phyloP scores from a whole-genome alignment of 1,139 yeast genomes.

The Magnusiomyces ingens region DNA sequence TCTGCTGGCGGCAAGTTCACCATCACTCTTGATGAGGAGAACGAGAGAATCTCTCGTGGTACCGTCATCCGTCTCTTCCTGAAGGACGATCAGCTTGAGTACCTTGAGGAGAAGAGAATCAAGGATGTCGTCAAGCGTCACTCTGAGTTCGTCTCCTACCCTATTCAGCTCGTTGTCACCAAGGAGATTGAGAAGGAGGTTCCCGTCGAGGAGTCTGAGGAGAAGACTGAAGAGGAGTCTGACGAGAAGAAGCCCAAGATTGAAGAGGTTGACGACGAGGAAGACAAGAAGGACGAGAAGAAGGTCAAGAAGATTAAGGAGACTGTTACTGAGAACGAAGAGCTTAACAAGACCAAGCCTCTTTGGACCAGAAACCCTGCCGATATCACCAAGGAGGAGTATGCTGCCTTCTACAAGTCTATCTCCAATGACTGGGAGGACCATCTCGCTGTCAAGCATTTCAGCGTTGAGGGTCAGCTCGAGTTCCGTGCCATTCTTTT shows the following conservation, averaged over 20 bases:
- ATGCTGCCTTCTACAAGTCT: conserved; percentile 98
- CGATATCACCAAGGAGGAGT: conserved; percentile 96
- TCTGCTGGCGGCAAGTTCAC: conserved; percentile 99
- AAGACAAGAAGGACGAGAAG: conserved; percentile 52
- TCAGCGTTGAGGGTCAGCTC: conserved; percentile 99
- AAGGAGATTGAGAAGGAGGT: conserved; percentile 85
- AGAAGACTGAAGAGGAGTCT: conserved; percentile 36
- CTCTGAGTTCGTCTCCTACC: conserved; percentile 98
- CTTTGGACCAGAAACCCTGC: conserved; percentile 99
- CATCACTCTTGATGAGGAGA: conserved; percentile 77
- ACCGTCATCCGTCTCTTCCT: conserved; percentile 89
- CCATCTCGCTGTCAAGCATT: conserved; percentile 99
- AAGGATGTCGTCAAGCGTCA: conserved; percentile 99
- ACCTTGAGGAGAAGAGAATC: conserved; percentile 98
- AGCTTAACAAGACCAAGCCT: conserved; percentile 98
- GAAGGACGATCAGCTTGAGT: conserved; percentile 98
- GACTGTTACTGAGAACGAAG: conserved; percentile 84
- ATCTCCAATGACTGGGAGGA: conserved; percentile 99
- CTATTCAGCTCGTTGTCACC: conserved; percentile 96
- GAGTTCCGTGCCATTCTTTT: conserved; percentile 98
- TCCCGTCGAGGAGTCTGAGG: conserved; percentile 1
- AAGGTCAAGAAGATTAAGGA: conserved; percentile 83
- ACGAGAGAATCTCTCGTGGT: conserved; percentile 92
- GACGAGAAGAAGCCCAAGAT: background rate
- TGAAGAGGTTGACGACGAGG: conserved; percentile 47